phyloP scores from a whole-genome alignment of 78 protist genomes.

The Isochrysis galbana region DNA sequence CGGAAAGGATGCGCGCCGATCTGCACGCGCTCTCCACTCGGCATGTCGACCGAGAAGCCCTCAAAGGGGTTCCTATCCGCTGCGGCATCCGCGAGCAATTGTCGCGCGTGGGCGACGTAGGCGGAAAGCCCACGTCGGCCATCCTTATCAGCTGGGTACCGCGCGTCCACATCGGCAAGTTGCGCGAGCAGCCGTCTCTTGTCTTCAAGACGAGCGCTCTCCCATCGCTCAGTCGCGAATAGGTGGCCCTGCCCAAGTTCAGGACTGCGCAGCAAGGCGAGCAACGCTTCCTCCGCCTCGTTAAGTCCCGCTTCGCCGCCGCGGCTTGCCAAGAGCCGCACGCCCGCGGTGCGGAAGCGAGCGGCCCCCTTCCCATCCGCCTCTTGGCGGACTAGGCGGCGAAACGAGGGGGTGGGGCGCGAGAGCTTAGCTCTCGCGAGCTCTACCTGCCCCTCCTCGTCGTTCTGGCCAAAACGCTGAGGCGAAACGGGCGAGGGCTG shows the following conservation, averaged over 20 bases:
- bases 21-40: neutral
- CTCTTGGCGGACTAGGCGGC: no score
- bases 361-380: no score
- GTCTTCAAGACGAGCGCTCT: neutral
- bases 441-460: no score
- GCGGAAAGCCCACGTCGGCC: slow-evolving; percentile 43
- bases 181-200: slow-evolving; percentile 17
- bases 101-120: slow-evolving; percentile 37
- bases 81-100: slow-evolving; percentile 26
- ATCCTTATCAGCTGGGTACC: slow-evolving; percentile 22
- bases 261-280: neutral
- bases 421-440: no score
- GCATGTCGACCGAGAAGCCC: neutral
- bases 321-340: no score
- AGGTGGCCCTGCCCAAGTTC: slow-evolving; percentile 37
- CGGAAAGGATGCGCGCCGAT: neutral
- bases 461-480: no score
- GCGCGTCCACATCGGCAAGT: neutral
- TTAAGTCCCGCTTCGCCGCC: no score
- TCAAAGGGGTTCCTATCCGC: slow-evolving; percentile 37
- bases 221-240: slow-evolving; percentile 22
- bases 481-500: no score
- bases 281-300: neutral
- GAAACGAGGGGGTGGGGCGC: no score
- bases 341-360: no score